Percentiles rank a stretch among this genome's conserved stretches.
phyloP scores from a whole-genome alignment of 345 rosid species.

The Theobroma cacao region DNA sequence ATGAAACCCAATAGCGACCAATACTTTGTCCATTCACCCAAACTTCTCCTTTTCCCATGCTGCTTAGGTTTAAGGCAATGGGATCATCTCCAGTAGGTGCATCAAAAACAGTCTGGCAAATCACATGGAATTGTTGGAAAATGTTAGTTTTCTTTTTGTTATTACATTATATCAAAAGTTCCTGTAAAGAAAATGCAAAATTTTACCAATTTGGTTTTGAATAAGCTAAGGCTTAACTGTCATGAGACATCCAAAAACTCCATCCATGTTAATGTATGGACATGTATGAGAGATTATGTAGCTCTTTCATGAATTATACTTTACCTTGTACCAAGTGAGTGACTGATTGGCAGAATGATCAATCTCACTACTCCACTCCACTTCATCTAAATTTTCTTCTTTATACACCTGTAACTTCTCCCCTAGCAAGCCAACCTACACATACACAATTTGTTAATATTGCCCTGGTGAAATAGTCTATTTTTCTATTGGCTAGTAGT shows the following conservation, averaged over 20 bases:
- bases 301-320: neutral
- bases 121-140: neutral
- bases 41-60: constrained; percentile 88
- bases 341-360: constrained; percentile 36
- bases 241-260: too few species aligned
- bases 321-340: constrained; percentile 89
- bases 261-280: neutral
- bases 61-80: constrained; percentile 50
- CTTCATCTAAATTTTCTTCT: constrained; percentile 31
- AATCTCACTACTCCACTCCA: constrained; percentile 45
- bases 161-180: too few species aligned
- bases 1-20: constrained; percentile 87
- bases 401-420: constrained; percentile 49
- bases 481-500: neutral
- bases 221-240: too few species aligned
- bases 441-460: too few species aligned
- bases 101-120: constrained; percentile 54
- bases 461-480: too few species aligned
- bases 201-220: too few species aligned
- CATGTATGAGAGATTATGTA: neutral
- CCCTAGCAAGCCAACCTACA: constrained; percentile 69
- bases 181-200: too few species aligned
- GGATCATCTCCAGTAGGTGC: constrained; percentile 53
- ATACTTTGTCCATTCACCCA: constrained; percentile 87
- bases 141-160: neutral